phyloP scores from a whole-genome alignment of 176 grass and related monocot species.

The Zea mays region Zm-B73-REFERENCE-NAM-5.0 NC_050102.1:176043501-176044000 shows the following conservation, averaged over 20 bases:
- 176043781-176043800: too few relatives aligned
- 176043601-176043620: not conserved
- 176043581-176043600: not conserved
- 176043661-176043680: too few relatives aligned
- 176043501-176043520: not conserved
- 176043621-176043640: not conserved
- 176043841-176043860: not conserved
- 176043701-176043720: too few relatives aligned
- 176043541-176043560: not conserved
- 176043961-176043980: not conserved
- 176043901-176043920: not conserved
- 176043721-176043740: too few relatives aligned
- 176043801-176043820: too few relatives aligned
- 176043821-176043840: not conserved
- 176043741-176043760: too few relatives aligned
- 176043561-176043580: not conserved
- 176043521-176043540: not conserved
- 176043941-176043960: not conserved
- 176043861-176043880: not conserved
- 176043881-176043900: not conserved
- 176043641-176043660: not conserved
- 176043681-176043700: not conserved
- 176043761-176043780: too few relatives aligned
- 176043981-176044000: not conserved
- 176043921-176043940: not conserved